Conservation (phyloP, 192 early-diverging fungal species). For the Dimargaris cristalligena region DNA sequence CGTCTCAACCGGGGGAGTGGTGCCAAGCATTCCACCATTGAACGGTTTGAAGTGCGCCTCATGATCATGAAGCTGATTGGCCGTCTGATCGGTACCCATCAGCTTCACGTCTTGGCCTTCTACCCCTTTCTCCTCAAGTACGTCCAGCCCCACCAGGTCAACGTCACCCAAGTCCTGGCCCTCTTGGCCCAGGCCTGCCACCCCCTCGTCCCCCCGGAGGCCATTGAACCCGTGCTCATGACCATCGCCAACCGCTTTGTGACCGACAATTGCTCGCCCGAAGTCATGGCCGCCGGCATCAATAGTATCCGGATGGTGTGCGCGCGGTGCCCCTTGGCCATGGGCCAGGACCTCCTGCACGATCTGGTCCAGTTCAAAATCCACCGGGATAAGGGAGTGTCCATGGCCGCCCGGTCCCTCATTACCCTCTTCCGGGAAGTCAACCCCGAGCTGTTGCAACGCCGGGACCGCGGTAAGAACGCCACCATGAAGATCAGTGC, state of each 20-base stretch:
- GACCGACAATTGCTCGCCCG: constrained; percentile 71
- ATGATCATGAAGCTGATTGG: constrained; percentile 88
- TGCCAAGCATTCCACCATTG: constrained; percentile 39
- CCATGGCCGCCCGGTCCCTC: constrained; percentile 81
- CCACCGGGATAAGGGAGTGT: constrained; percentile 85
- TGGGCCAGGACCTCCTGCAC: constrained; percentile 66
- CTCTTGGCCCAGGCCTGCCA: constrained; percentile 82
- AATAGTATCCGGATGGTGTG: constrained; percentile 81
- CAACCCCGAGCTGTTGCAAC: constrained; percentile 84
- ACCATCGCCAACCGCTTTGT: constrained; percentile 95
- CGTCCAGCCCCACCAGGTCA: constrained; percentile 86
- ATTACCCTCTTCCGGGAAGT: constrained; percentile 85
- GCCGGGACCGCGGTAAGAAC: constrained; percentile 83
- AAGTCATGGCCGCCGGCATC: constrained; percentile 88
- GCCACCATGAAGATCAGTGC: constrained; percentile 51
- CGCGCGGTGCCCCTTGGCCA: constrained; percentile 76
- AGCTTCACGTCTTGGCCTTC: constrained; percentile 76
- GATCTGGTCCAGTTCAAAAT: constrained; percentile 84
- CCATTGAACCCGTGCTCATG: constrained; percentile 67
- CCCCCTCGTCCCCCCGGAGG: constrained; percentile 87
- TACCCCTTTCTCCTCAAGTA: constrained; percentile 88
- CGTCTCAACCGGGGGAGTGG: constrained; percentile 38
- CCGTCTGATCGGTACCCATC: constrained; percentile 88
- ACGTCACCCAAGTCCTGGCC: constrained; percentile 86
- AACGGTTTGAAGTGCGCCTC: constrained; percentile 81